Evolutionary conservation across 2,329 filamentous ascomycete species (phyloP).

Genomic region (Pyrenophora tritici-repentis): DNA sequence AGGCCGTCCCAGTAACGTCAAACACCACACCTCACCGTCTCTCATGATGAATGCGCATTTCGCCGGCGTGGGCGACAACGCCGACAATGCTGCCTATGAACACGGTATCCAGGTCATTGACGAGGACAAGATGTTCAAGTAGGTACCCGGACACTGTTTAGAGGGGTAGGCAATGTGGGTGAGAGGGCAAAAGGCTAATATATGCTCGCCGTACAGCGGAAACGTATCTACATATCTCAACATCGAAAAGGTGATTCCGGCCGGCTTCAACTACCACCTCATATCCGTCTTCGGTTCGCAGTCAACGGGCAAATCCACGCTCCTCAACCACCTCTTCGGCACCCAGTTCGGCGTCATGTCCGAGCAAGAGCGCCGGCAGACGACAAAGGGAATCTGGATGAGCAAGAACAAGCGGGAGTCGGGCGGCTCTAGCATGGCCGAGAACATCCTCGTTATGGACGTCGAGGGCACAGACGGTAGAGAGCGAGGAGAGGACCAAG

Average conservation of each 20-base stretch:
- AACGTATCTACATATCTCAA: constrained; percentile 82
- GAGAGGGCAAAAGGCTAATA: constrained; percentile 25
- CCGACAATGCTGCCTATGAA: constrained; percentile 72
- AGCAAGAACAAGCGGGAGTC: constrained; percentile 83
- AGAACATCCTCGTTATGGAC: constrained; percentile 99
- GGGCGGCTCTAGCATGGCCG: constrained; percentile 71
- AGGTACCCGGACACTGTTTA: constrained; percentile 44
- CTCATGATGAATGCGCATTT: constrained; percentile 78
- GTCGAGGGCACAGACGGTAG: constrained; percentile 97
- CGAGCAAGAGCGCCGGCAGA: constrained; percentile 90
- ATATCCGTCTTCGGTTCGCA: constrained; percentile 99
- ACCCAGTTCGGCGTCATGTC: constrained; percentile 98
- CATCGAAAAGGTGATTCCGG: constrained; percentile 76
- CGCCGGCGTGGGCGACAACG: constrained; percentile 69
- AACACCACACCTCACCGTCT: constrained; percentile 51
- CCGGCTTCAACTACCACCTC: constrained; percentile 98
- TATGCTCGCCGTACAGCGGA: constrained; percentile 57
- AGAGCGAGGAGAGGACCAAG: constrained; percentile 95
- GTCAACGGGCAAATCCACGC: constrained; percentile 96
- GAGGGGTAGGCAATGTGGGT: not conserved
- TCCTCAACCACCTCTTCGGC: constrained; percentile 93
- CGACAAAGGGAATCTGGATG: constrained; percentile 99
- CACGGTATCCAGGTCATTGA: constrained; percentile 98
- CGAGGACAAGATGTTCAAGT: constrained; percentile 97
- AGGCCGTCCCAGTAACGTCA: constrained; percentile 43